Evolutionary conservation across 139 green algal species (phyloP), one percentile per base, ranked within the genome.

Genomic region (Nannochloris sp.): DNA sequence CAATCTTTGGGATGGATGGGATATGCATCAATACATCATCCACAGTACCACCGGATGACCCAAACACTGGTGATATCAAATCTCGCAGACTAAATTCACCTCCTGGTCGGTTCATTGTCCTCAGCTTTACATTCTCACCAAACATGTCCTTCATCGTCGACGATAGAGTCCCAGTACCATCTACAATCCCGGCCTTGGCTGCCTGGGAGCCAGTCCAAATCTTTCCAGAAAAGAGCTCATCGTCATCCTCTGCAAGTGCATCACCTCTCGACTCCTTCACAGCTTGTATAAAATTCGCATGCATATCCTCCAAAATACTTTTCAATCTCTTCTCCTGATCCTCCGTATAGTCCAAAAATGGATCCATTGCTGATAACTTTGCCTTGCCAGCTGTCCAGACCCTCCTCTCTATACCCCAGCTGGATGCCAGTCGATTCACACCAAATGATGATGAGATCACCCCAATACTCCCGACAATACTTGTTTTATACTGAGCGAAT

Each of bases 171-270:
- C 59, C 71, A 16, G 76, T 17, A 3, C 67, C 66, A 23, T 82
- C 71, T 2, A 79, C 28, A 49, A 82, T 58, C 17, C 75, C 75
- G 25, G 79, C 56, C 57, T 70, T 48, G 3, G 64, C 44, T 20
- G 71, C 75, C 53, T 82, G 75, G 11, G 33, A 40, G 33, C 33
- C 33, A 40, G 76, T 82, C 75, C 75, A 81, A 11, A 68, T 60
- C 0, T 69, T 40, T 57, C 70, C 71, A 16, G 59, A 67, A 45
- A 76, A 79, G 14, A 82, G 49, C 36, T 82, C 55, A 0, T 51
- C 45, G 13, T 79, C 70, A 12, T 49, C 28, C 1, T 40, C 59
- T 33, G 9, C 33, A 14, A 79, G 56, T 56, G 63, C 58, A 14
- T 61, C 43, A 6, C 75, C 66, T 5, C 75, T 50, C 6, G 44